Conservation (phyloP, 164 flowering plant genomes). For the Dillenia turbinata region DNA sequence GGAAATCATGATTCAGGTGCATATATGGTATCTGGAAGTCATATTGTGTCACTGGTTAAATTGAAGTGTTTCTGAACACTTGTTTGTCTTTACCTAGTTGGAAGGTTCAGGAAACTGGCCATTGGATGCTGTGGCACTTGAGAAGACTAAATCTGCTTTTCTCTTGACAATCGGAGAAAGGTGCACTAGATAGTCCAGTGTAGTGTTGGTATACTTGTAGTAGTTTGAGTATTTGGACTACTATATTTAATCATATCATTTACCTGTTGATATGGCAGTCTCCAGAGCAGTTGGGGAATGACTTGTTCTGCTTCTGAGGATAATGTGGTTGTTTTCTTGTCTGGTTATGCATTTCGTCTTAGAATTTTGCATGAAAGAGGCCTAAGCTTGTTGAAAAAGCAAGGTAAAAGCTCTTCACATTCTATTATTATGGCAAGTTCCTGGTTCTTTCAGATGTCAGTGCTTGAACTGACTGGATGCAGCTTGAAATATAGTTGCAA, state of each 20-base stretch:
- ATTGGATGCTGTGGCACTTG: constrained; percentile 66
- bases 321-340: constrained; percentile 67
- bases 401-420: constrained; percentile 32
- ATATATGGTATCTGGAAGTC: constrained; percentile 5
- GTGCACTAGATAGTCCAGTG: constrained; percentile 23
- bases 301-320: constrained; percentile 69
- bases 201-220: too few species aligned
- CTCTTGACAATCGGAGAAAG: constrained; percentile 88
- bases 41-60: neutral
- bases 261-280: constrained; percentile 46
- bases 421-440: too few species aligned
- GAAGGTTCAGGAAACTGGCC: constrained; percentile 99
- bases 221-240: too few species aligned
- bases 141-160: constrained; percentile 88
- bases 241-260: too few species aligned
- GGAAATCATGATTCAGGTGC: constrained; percentile 89
- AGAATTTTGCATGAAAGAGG: constrained; percentile 87
- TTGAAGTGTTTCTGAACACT: neutral
- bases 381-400: constrained; percentile 48
- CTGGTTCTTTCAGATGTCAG: neutral
- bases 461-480: constrained; percentile 5
- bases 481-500: constrained; percentile 35
- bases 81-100: constrained; percentile 40
- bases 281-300: constrained; percentile 58
- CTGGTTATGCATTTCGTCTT: constrained; percentile 93